A percentile compares a stretch with the other conserved stretches of the same genome.
phyloP scores from a whole-genome alignment of 805 yeast genomes.

The Zygotorulaspora danielsina region DNA sequence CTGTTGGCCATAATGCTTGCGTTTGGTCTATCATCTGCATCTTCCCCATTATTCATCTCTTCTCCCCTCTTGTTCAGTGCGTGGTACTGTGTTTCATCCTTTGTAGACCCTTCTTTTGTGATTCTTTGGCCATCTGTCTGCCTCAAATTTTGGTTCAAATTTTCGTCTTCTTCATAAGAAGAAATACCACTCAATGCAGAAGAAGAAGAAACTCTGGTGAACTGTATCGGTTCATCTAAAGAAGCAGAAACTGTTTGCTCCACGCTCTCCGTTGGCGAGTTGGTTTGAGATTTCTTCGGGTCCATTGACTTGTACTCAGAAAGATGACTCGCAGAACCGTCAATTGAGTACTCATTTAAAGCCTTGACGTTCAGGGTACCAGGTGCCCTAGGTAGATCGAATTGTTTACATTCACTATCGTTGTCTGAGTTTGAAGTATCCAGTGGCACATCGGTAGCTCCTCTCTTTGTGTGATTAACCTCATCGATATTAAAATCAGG shows the following conservation, averaged over 20 bases:
- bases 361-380: slow-evolving; percentile 48
- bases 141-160: slow-evolving; percentile 1
- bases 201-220: slow-evolving; percentile 41
- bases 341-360: slow-evolving; percentile 23
- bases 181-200: slow-evolving; percentile 27
- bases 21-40: slow-evolving; percentile 13
- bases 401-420: slow-evolving; percentile 1
- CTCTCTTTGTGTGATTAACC: too few relatives aligned
- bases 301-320: slow-evolving; percentile 40
- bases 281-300: slow-evolving; percentile 39
- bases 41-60: slow-evolving; percentile 1
- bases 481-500: neutral
- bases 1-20: slow-evolving; percentile 14
- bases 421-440: too few relatives aligned
- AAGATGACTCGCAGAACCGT: slow-evolving; percentile 2
- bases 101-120: neutral
- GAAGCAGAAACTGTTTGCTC: slow-evolving; percentile 20
- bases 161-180: slow-evolving; percentile 15
- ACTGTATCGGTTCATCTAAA: slow-evolving; percentile 40
- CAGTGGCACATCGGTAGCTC: too few relatives aligned
- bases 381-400: slow-evolving; percentile 41
- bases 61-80: neutral
- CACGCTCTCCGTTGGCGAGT: neutral
- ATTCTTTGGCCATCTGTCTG: neutral
- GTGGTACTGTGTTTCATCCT: neutral